phyloP scores from a whole-genome alignment of 371 early-diverging fungal genomes.

The Fennellomyces sp. region DNA sequence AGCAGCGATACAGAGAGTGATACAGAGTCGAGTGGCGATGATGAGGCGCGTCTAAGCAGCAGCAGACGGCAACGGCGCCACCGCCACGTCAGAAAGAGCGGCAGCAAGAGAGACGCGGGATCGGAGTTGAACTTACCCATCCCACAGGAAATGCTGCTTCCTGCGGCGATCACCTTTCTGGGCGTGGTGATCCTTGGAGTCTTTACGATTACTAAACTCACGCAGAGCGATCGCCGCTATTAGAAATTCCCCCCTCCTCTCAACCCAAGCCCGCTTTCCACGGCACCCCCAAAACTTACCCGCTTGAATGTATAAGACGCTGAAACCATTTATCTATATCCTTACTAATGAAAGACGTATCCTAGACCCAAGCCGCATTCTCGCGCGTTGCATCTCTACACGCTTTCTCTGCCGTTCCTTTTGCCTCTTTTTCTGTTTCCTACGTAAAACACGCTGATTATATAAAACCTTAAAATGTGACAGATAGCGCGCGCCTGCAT shows the following conservation, averaged over 20 bases:
- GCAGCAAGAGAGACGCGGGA: conserved; percentile 20
- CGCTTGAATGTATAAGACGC: not conserved
- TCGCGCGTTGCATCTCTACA: no score
- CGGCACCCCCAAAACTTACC: not conserved
- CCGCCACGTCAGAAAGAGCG: conserved; percentile 12
- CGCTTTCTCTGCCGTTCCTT: not conserved
- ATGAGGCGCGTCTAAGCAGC: conserved; percentile 3
- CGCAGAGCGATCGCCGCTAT: conserved; percentile 17
- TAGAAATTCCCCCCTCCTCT: not conserved
- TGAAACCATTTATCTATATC: conserved; percentile 4
- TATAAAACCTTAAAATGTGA: not conserved
- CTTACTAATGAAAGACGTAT: not conserved
- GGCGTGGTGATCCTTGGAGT: conserved; percentile 64
- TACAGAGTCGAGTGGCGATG: conserved; percentile 2
- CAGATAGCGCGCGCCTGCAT: not conserved
- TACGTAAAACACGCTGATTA: not conserved
- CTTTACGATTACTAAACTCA: conserved; percentile 44
- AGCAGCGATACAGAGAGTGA: not conserved
- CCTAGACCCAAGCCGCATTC: not conserved
- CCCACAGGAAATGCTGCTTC: conserved; percentile 62
- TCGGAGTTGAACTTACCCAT: conserved; percentile 27
- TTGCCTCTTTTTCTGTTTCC: not conserved
- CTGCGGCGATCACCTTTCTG: conserved; percentile 64
- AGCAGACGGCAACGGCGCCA: conserved; percentile 9
- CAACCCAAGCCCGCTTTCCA: not conserved